phyloP scores from a whole-genome alignment of 2,329 filamentous ascomycete species.

The Alternaria angustiovoidea region DNA sequence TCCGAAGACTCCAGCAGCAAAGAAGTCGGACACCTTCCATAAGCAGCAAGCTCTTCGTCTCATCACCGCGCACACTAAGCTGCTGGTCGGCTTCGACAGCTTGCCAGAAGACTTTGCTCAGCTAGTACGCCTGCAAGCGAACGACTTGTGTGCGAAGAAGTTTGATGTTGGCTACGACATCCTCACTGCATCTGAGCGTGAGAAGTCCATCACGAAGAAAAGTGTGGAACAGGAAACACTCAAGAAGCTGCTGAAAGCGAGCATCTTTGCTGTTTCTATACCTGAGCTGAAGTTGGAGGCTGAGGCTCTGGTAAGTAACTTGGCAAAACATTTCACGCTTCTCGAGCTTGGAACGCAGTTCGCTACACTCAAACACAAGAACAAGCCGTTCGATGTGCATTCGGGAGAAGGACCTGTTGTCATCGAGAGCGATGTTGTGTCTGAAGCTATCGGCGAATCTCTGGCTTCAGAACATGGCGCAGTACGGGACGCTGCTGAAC shows the following conservation, averaged over 20 bases:
- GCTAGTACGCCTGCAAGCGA: conserved; percentile 84
- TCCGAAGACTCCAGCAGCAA: conserved; percentile 67
- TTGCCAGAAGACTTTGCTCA: conserved; percentile 89
- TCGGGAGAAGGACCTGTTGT: conserved; percentile 87
- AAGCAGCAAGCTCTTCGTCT: conserved; percentile 92
- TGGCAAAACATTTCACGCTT: conserved; percentile 89
- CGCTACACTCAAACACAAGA: conserved; percentile 77
- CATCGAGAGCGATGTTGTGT: conserved; percentile 85
- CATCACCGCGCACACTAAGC: conserved; percentile 86
- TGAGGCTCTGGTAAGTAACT: conserved; percentile 75
- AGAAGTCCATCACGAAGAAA: conserved; percentile 87
- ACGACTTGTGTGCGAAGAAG: conserved; percentile 80
- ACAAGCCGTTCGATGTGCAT: conserved; percentile 81
- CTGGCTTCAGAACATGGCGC: conserved; percentile 83
- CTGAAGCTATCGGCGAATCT: conserved; percentile 88
- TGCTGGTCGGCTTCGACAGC: conserved; percentile 86
- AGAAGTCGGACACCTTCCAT: conserved; percentile 82
- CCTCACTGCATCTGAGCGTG: conserved; percentile 78
- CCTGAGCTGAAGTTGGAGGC: conserved; percentile 82
- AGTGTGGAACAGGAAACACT: conserved; percentile 81
- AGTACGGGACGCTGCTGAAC: conserved; percentile 83
- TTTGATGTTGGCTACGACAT: conserved; percentile 73
- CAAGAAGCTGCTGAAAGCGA: conserved; percentile 87
- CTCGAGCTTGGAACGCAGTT: conserved; percentile 89
- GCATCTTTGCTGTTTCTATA: conserved; percentile 84